phyloP scores from a whole-genome alignment of 2,329 filamentous ascomycete species.

The Arthrobotrys sphaeroides region DNA sequence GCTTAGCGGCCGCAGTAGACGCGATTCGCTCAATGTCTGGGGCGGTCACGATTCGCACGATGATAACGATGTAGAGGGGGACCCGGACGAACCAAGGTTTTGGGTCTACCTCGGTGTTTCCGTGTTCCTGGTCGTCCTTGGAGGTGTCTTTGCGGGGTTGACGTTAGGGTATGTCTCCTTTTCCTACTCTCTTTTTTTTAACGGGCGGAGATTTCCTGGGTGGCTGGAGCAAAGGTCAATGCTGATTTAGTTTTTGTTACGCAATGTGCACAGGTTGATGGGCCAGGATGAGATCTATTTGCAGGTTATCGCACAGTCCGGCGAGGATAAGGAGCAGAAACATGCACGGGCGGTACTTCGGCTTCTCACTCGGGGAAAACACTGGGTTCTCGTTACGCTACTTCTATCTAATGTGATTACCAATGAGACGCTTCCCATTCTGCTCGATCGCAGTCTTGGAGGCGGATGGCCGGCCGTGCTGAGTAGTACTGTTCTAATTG shows the following conservation, averaged over 20 bases:
- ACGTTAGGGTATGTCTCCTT: conserved; percentile 76
- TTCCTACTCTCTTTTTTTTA: not conserved
- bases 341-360: conserved; percentile 83
- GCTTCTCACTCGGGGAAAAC: conserved; percentile 86
- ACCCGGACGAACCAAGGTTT: conserved; percentile 71
- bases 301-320: conserved; percentile 88
- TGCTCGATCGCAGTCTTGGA: conserved; percentile 90
- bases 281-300: conserved; percentile 92
- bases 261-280: conserved; percentile 59
- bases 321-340: conserved; percentile 82
- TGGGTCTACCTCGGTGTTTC: conserved; percentile 86
- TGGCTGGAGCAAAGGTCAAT: not conserved
- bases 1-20: conserved; percentile 9
- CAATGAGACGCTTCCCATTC: conserved; percentile 94
- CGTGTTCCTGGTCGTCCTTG: conserved; percentile 80
- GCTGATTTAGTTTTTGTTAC: not conserved
- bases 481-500: conserved; percentile 91
- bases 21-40: conserved; percentile 29
- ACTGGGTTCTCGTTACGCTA: conserved; percentile 96
- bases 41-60: conserved; percentile 14
- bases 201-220: not conserved
- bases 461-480: conserved; percentile 94
- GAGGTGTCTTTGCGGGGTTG: conserved; percentile 92
- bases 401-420: conserved; percentile 96
- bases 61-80: conserved; percentile 56